phyloP scores from a whole-genome alignment of 2,329 filamentous ascomycete genomes.

The Fonsecaea erecta region DNA sequence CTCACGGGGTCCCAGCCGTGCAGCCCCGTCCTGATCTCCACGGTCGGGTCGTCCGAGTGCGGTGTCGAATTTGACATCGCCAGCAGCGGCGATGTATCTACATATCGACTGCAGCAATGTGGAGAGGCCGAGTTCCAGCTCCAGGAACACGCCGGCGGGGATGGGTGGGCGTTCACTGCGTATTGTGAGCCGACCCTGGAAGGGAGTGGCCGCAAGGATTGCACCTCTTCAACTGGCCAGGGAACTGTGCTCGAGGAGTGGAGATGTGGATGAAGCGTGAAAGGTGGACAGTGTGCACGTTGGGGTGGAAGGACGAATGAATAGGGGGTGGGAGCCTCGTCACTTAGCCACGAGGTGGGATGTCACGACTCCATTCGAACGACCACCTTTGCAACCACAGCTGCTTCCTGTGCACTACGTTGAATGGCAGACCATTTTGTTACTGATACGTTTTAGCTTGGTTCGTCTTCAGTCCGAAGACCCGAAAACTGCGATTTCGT shows the following conservation, averaged over 20 bases:
- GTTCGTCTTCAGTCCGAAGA: too few species aligned
- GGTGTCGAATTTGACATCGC: not conserved
- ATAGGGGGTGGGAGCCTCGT: not conserved
- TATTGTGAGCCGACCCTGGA: not conserved
- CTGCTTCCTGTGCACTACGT: not conserved
- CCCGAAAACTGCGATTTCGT: too few species aligned
- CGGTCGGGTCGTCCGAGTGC: not conserved
- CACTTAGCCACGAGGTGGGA: not conserved
- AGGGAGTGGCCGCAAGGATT: not conserved
- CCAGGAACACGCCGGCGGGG: not conserved
- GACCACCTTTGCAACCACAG: not conserved
- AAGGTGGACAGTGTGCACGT: too few species aligned
- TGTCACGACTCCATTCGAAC: not conserved
- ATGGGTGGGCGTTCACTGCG: slow-evolving; percentile 8
- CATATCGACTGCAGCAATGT: slow-evolving; percentile 3
- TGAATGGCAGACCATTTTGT: not conserved
- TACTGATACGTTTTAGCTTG: too few species aligned
- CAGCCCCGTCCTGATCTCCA: not conserved
- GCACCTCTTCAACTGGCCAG: not conserved
- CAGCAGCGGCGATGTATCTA: not conserved
- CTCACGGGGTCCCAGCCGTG: not conserved
- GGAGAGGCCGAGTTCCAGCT: slow-evolving; percentile 11
- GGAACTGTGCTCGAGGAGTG: slow-evolving; percentile 3
- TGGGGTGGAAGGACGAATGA: not conserved
- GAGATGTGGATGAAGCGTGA: not conserved